Evolutionary conservation across 208 protist genomes (phyloP).

Genomic region (Trypanosoma congolense): DNA sequence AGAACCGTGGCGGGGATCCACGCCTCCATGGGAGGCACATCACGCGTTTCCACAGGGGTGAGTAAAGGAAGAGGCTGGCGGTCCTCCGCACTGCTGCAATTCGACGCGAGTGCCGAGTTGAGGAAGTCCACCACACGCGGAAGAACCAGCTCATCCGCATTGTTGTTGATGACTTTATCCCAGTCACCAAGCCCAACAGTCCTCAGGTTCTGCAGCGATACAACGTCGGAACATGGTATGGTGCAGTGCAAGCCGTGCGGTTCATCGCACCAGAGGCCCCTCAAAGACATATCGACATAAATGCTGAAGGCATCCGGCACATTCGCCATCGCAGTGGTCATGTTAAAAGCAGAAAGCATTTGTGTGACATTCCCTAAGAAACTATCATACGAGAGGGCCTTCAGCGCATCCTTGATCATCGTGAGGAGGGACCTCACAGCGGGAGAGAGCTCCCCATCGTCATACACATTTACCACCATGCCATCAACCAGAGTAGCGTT

Average conservation of each 20-base stretch:
- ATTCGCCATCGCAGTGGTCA: background rate
- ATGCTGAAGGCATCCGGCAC: background rate
- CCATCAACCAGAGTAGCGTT: conserved; percentile 11
- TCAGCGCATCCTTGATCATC: background rate
- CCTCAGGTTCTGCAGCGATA: conserved; percentile 20
- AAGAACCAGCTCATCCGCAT: background rate
- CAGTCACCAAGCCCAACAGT: conserved; percentile 1
- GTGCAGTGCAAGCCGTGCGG: conserved; percentile 13
- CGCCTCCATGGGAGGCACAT: conserved; percentile 6
- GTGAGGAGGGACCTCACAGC: background rate
- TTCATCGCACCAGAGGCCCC: conserved; percentile 18
- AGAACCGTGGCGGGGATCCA: background rate
- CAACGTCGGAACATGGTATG: conserved; percentile 16
- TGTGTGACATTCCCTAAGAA: background rate
- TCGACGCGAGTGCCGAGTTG: background rate
- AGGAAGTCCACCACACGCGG: conserved; percentile 1
- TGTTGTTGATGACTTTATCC: conserved; percentile 3
- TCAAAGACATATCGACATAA: conserved; percentile 19
- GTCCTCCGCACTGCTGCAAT: conserved; percentile 1
- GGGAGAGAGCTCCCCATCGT: background rate
- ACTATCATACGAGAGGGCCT: background rate
- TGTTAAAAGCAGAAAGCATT: background rate
- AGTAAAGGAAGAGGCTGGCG: background rate
- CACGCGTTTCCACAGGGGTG: background rate
- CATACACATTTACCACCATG: conserved; percentile 11